Evolutionary conservation across 2,329 filamentous ascomycete genomes (phyloP).

Genomic region (Aspergillus arachidicola): DNA sequence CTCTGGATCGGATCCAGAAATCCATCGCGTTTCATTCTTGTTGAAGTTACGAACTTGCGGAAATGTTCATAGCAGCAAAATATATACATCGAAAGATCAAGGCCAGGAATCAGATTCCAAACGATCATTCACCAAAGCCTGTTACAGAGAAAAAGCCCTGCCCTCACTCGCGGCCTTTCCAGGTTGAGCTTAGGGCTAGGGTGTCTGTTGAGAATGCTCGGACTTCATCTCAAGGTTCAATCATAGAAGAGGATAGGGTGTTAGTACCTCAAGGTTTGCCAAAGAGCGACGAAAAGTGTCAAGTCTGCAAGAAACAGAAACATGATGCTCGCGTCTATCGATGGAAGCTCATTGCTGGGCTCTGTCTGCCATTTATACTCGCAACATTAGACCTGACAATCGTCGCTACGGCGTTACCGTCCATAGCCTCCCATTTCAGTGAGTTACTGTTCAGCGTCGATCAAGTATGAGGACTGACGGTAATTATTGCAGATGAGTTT

Average conservation of each 20-base stretch:
- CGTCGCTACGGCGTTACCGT: constrained; percentile 61
- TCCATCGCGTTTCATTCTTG: neutral
- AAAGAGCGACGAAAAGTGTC: constrained; percentile 9
- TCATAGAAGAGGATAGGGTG: neutral
- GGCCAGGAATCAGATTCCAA: neutral
- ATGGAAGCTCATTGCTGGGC: constrained; percentile 61
- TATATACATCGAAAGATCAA: constrained; percentile 5
- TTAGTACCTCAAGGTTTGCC: neutral
- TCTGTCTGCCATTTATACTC: constrained; percentile 63
- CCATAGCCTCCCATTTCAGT: constrained; percentile 68
- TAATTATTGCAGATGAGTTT: constrained; percentile 46
- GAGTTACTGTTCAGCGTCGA: constrained; percentile 18
- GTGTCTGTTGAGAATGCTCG: neutral
- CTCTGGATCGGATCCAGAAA: neutral
- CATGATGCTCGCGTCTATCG: constrained; percentile 50
- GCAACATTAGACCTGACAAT: constrained; percentile 68
- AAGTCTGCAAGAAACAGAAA: constrained; percentile 36
- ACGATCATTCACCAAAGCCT: neutral
- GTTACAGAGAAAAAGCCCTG: constrained; percentile 5
- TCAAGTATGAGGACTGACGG: neutral
- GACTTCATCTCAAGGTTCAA: neutral
- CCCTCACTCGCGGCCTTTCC: constrained; percentile 9
- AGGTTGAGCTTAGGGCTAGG: neutral
- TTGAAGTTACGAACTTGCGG: neutral
- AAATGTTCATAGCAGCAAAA: constrained; percentile 4